Evolutionary conservation across 2,329 filamentous ascomycete species (phyloP), one percentile per base, ranked within the genome.

Genomic region (Trichoderma harzianum): DNA sequence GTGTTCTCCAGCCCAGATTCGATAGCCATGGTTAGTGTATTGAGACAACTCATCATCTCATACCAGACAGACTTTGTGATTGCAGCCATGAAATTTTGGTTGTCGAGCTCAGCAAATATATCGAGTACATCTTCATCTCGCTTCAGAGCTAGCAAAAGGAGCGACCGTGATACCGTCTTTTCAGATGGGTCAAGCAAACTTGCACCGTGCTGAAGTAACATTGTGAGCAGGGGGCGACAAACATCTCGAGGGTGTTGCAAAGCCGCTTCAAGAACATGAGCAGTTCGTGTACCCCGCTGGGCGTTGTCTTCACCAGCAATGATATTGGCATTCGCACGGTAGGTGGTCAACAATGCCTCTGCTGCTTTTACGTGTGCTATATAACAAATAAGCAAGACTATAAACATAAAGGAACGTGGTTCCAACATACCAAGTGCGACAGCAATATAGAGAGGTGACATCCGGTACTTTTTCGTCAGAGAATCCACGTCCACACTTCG

Each of bases 381-480:
- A 16, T 39, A 11, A 1, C 21, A 3, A 14, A 36, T 66, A 26
- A 66, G 63, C 21, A 5, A 26, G 21, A 2, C 5, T 6, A 4
- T 18, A 28, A 28, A 28, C 14, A n/a, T 3, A 7, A 5, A 10
- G 28, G 12, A 12, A 7, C 10, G 21, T 36, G 14, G 7, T 21
- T 8, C 3, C 2, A 16, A 14, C 21, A 3, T 57, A 66, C 63
- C 63, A 1, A 66, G 32, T 14, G 63, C 63, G n/a, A 66, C 63
- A 8, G 63, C 63, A 28, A 66, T 66, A 10, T 66, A 66, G 32
- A 66, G 63, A 14, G 63, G 47, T 16, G 63, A 66, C 21, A 66
- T 36, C 11, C 5, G 47, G 11, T 55, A 24, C 32, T 66, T 66
- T 26, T 57, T 32, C 14, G 63, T 66, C 8, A 66, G 21, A 32